Evolutionary conservation across 2,329 filamentous ascomycete genomes (phyloP).

Genomic region (Acrodontium crateriforme): DNA sequence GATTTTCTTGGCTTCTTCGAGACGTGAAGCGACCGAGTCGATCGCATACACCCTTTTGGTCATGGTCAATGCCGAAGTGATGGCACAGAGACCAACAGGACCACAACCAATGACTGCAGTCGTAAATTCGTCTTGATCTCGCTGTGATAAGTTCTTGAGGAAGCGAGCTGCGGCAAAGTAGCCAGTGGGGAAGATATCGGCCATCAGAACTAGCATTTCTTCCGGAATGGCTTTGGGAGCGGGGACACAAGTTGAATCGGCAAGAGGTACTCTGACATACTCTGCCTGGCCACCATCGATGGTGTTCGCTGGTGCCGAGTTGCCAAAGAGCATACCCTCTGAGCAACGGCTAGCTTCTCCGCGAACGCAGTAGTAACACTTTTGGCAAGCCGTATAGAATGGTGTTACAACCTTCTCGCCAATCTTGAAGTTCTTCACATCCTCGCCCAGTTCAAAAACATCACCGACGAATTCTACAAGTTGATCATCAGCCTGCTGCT

Average conservation of each 20-base stretch:
- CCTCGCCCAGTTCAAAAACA: constrained; percentile 52
- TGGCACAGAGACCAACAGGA: constrained; percentile 63
- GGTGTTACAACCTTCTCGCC: constrained; percentile 69
- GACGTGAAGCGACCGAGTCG: constrained; percentile 52
- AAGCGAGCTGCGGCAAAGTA: constrained; percentile 73
- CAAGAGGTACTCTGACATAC: constrained; percentile 58
- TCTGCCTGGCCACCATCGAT: constrained; percentile 20
- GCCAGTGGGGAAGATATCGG: constrained; percentile 75
- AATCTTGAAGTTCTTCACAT: constrained; percentile 53
- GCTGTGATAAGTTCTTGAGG: constrained; percentile 46
- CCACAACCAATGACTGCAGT: constrained; percentile 77
- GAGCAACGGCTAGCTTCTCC: constrained; percentile 66
- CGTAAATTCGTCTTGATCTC: constrained; percentile 50
- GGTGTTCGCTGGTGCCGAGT: constrained; percentile 19
- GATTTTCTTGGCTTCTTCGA: constrained; percentile 57
- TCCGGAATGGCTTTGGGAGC: constrained; percentile 59
- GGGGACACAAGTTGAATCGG: constrained; percentile 67
- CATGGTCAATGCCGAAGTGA: constrained; percentile 19
- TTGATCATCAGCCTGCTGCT: too few species aligned
- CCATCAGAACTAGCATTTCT: constrained; percentile 70
- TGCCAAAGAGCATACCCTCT: constrained; percentile 53
- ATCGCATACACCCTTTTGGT: constrained; percentile 20
- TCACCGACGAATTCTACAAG: constrained; percentile 79
- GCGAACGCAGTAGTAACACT: constrained; percentile 75
- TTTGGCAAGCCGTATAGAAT: constrained; percentile 65